Conservation (phyloP, 805 yeast genomes). For the Candida methanosorbosa region DNA sequence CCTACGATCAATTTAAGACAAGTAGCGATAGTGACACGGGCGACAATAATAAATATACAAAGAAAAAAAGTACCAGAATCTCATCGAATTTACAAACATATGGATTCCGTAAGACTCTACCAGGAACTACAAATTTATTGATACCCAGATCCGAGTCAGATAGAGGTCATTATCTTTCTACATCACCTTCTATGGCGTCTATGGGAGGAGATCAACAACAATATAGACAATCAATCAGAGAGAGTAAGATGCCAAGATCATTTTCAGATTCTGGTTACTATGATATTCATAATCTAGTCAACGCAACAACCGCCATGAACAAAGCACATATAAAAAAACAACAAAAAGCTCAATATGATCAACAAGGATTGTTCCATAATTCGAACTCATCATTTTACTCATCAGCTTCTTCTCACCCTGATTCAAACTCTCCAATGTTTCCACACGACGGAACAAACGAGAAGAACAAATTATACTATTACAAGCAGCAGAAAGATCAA, state of each 20-base stretch:
- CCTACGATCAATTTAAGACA: no score
- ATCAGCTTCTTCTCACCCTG: not conserved
- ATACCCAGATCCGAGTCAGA: not conserved
- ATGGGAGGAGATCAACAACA: not conserved
- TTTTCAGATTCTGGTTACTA: not conserved
- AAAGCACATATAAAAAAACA: not conserved
- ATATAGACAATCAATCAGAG: no score
- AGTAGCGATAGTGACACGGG: no score
- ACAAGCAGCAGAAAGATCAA: not conserved
- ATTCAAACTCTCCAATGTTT: not conserved
- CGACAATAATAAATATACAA: no score
- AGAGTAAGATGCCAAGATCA: no score
- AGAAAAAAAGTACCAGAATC: not conserved
- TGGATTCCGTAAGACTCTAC: constrained; percentile 9
- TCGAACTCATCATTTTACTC: not conserved
- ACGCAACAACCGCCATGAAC: not conserved
- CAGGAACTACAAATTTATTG: constrained; percentile 7
- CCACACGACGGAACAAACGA: constrained; percentile 3
- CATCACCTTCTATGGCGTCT: no score
- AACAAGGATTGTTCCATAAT: not conserved
- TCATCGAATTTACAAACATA: not conserved
- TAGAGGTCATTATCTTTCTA: not conserved
- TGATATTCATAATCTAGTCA: not conserved
- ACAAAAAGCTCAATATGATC: not conserved
- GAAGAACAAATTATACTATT: constrained; percentile 1